Percentiles rank a stretch among this genome's conserved stretches.
Conservation (phyloP, 257 asterid genomes). For the Forsythia viridissima region DNA sequence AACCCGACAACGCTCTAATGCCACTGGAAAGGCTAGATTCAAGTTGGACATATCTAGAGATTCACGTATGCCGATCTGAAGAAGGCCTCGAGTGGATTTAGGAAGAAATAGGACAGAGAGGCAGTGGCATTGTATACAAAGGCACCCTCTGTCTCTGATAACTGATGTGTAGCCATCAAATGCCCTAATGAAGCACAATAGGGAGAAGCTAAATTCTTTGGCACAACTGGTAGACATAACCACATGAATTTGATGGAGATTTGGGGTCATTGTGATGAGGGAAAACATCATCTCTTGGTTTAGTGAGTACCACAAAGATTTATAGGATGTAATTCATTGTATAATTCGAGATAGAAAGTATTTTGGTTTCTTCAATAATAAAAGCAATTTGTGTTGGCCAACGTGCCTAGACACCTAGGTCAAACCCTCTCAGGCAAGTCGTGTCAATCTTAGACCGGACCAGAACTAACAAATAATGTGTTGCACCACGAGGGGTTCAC, state of each 20-base stretch:
- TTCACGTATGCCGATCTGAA: slow-evolving; percentile 42
- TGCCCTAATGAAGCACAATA: slow-evolving; percentile 27
- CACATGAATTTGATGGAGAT: slow-evolving; percentile 37
- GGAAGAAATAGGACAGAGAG: slow-evolving; percentile 46
- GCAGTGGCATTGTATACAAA: slow-evolving; percentile 42
- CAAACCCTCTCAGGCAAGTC: no score
- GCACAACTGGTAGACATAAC: slow-evolving; percentile 32
- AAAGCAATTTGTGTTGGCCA: no score
- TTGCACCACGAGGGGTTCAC: no score
- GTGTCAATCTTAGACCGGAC: no score
- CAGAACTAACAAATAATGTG: no score
- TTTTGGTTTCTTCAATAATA: no score
- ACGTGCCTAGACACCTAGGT: no score
- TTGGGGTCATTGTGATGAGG: slow-evolving; percentile 40
- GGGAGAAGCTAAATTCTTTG: slow-evolving; percentile 39
- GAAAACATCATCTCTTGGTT: slow-evolving; percentile 37
- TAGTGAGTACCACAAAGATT: slow-evolving; percentile 24
- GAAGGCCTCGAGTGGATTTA: slow-evolving; percentile 38
- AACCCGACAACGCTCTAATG: slow-evolving; percentile 13
- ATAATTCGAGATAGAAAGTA: no score
- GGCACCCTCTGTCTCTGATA: slow-evolving; percentile 27
- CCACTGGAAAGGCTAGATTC: slow-evolving; percentile 21
- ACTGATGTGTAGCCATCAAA: slow-evolving; percentile 38
- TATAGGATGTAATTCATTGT: no score
- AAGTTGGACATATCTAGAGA: slow-evolving; percentile 29